These are phyloP conservation scores for Bryoglossum gracile DNA, from an alignment of 495 filamentous ascomycete genomes.

Conservation along the genomic window DNA sequence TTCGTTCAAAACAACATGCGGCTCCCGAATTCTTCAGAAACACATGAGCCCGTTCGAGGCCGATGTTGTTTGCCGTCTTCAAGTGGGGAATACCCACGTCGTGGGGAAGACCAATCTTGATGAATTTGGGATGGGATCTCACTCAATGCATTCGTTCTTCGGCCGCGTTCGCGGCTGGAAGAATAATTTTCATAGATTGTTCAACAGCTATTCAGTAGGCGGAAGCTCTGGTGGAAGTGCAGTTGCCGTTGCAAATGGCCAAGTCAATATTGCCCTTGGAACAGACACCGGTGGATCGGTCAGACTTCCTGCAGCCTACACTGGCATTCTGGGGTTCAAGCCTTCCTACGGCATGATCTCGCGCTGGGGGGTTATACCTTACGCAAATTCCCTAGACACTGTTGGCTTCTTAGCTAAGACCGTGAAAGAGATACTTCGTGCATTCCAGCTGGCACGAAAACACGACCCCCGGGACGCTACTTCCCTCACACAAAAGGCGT, in stretches of 20 bases:
- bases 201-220: constrained; percentile 57
- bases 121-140: constrained; percentile 97
- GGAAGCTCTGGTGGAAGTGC: constrained; percentile 95
- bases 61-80: constrained; percentile 57
- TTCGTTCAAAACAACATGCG: constrained; percentile 61
- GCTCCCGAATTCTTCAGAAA: constrained; percentile 62
- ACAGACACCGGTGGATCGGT: constrained; percentile 96
- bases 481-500: constrained; percentile 46
- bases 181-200: no score
- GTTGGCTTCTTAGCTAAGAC: constrained; percentile 67
- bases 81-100: constrained; percentile 30
- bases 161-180: constrained; percentile 53
- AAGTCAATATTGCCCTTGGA: constrained; percentile 73
- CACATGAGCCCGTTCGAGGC: constrained; percentile 76
- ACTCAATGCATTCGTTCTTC: constrained; percentile 68
- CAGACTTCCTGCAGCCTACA: constrained; percentile 85
- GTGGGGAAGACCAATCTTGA: constrained; percentile 87
- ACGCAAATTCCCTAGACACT: constrained; percentile 93
- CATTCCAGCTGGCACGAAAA: constrained; percentile 40
- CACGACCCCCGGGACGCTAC: constrained; percentile 77
- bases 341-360: constrained; percentile 82
- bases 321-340: constrained; percentile 83
- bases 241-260: constrained; percentile 64
- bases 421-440: constrained; percentile 38
- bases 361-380: constrained; percentile 85